Conservation (phyloP, 345 rosid species). For the Boechera divaricarpa region DNA sequence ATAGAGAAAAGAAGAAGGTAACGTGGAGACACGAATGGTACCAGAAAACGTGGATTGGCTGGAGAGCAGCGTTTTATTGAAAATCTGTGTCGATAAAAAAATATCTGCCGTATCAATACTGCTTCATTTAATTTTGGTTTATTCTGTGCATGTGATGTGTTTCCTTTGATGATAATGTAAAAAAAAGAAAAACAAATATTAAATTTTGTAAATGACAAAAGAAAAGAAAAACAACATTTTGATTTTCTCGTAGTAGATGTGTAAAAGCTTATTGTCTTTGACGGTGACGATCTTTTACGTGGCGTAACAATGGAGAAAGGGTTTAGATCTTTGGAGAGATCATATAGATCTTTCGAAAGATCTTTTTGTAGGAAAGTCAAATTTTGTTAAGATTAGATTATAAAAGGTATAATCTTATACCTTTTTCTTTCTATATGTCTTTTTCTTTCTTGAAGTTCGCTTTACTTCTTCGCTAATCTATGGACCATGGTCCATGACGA, state of each 20-base stretch:
- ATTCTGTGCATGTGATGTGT: constrained; percentile 41
- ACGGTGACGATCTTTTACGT: constrained; percentile 5
- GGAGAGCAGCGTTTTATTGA: constrained; percentile 14
- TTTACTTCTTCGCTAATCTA: constrained; percentile 21
- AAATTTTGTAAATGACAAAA: not conserved
- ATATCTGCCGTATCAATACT: constrained; percentile 21
- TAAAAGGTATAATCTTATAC: not conserved
- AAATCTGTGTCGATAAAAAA: not conserved
- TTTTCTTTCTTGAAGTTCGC: constrained; percentile 4
- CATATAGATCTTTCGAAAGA: not conserved
- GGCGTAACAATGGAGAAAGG: not conserved
- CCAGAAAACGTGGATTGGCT: constrained; percentile 42
- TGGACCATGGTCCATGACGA: constrained; percentile 27
- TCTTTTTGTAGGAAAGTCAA: constrained; percentile 10
- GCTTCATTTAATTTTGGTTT: constrained; percentile 27
- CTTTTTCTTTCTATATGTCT: not conserved
- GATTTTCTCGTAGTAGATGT: not conserved
- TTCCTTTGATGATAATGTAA: not conserved
- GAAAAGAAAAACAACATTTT: not conserved
- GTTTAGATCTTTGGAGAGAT: not conserved
- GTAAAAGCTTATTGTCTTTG: constrained; percentile 11
- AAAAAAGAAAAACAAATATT: not conserved
- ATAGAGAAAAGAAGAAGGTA: not conserved
- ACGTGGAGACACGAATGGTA: constrained; percentile 40
- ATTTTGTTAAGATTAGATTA: not conserved